Base-by-base conservation (phyloP, 495 filamentous ascomycete genomes). In the Choiromyces venosus region DNA sequence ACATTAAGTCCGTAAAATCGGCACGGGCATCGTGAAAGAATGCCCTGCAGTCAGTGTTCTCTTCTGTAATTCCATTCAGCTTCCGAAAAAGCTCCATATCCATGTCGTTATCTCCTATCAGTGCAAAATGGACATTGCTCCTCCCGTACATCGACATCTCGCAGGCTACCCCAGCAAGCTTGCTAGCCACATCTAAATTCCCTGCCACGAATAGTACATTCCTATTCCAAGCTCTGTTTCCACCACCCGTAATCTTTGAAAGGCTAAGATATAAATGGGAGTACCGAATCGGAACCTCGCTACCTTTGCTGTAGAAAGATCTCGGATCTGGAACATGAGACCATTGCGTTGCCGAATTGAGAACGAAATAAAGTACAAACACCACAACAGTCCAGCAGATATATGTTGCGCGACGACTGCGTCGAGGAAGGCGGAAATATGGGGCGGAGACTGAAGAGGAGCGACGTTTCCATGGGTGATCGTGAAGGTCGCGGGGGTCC, bases 21-120 rank as follows among this genome's bases (percentile, higher is more conserved):
- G 85, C 84, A 33, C 86, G 84, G 70, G 83, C 83, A 79, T 88
- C 86, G 84, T 89, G 87, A 83, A 87, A 88, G 64, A 80, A 73
- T 40, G 88, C 74, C 16, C 82, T 82, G 72, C 87, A 89, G 37
- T 71, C 79, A 36, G 67, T 66, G 10, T 82, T 82, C 21, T 80
- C 79, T 25, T 82, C 79, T 18, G 72, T 46, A 25, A 87, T 79
- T 19, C 85, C 85, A 73, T 88, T 89, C 10, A 88, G 79, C n/a
- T 81, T 75, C 75, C 84, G 82, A 39, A 89, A 86, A n/a, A 84
- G 83, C 46, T 84, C 82, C 46, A 88, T 83, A 7, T 84, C 84
- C 56, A 88, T 80, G 52, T 84, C 82, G 65, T 86, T 84, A 74
- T 84, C 83, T 56, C 87, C 87, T 82, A 87, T 84, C 25, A 89